Evolutionary conservation across 1,284 basidiomycete species (phyloP), one percentile per base, ranked within the genome.

Genomic region (Vanrija sp.): DNA sequence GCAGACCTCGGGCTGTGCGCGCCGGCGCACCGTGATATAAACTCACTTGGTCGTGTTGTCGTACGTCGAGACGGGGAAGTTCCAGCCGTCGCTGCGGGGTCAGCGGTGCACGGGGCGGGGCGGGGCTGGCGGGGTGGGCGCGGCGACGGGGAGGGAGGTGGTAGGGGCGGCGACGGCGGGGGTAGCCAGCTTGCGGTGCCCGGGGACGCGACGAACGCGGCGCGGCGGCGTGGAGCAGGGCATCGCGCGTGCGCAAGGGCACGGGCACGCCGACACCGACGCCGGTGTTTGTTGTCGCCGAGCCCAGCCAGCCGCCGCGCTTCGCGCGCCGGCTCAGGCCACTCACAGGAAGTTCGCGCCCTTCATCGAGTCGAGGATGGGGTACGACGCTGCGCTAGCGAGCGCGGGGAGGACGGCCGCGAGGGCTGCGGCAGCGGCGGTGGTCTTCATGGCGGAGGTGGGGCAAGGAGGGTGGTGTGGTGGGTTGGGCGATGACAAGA

Each of bases 31-130:
- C 15, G 10, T 14, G 12, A 14, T 14, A 31, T 2, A 9, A 9
- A 56, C 68, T 63, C 53, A 73, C 71, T 65, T 69, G 45, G 72
- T 73, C 12, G 72, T 73, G 53, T 73, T 72, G 61, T 72, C 72
- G 41, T 69, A 74, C 0, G 57, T 42, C 22, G 59, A 50, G 4
- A 39, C 49, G 7, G 64, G 64, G 37, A 44, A 58, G 42, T 45
- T 42, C 54, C 60, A 67, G 2, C 67, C 67, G 24, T 66, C 58
- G n/a, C 64, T 66, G 51, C 18, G 22, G n/a, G 2, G 39, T 56
- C 45, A 56, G 49, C 54, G 14, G 7, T 10, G 18, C 24, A 25
- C 24, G 24, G n/a, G n/a, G n/a, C n/a, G n/a, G n/a, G n/a, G n/a
- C n/a, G n/a, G n/a, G n/a, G 24, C 9, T 25, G 24, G 24, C 9